Conservation (phyloP, 768 basidiomycete genomes). For the Leucocoprinus sp. region DNA sequence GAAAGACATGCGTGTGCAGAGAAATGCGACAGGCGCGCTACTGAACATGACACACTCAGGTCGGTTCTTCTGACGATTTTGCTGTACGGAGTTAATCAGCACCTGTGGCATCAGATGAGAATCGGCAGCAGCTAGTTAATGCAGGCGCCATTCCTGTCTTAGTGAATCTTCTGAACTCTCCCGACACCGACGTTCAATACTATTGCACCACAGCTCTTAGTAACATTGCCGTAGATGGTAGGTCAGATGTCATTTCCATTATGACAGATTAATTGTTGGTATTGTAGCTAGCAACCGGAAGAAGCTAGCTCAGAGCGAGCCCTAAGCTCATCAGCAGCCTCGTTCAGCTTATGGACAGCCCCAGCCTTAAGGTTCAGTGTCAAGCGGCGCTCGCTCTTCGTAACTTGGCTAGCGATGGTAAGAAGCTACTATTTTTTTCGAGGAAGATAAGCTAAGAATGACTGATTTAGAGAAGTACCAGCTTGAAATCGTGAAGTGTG, state of each 20-base stretch:
- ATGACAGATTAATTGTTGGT: constrained; percentile 4
- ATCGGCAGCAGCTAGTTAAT: constrained; percentile 95
- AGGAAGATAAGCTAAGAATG: background rate
- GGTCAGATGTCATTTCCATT: constrained; percentile 2
- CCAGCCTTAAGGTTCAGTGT: constrained; percentile 97
- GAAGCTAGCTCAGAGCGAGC: constrained; percentile 90
- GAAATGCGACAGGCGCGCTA: constrained; percentile 96
- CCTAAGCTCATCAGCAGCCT: constrained; percentile 90
- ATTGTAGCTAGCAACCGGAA: constrained; percentile 73
- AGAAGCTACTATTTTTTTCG: constrained; percentile 17
- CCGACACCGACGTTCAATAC: constrained; percentile 99
- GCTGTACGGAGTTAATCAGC: constrained; percentile 3
- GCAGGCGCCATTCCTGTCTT: constrained; percentile 98
- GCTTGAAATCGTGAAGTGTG: constrained; percentile 93
- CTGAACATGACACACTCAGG: constrained; percentile 99
- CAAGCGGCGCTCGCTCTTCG: constrained; percentile 94
- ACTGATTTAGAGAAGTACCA: constrained; percentile 84
- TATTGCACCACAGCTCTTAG: constrained; percentile 98
- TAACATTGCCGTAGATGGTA: constrained; percentile 97
- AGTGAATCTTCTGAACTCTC: constrained; percentile 87
- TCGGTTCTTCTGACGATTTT: constrained; percentile 25
- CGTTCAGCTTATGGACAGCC: constrained; percentile 93
- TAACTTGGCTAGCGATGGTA: constrained; percentile 96
- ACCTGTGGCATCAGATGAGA: constrained; percentile 62
- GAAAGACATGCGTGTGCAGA: constrained; percentile 98